These are phyloP conservation scores for Lunularia cruciata DNA, from an alignment of 225 moss, liverwort and hornwort species.

Conservation along the genomic window DNA sequence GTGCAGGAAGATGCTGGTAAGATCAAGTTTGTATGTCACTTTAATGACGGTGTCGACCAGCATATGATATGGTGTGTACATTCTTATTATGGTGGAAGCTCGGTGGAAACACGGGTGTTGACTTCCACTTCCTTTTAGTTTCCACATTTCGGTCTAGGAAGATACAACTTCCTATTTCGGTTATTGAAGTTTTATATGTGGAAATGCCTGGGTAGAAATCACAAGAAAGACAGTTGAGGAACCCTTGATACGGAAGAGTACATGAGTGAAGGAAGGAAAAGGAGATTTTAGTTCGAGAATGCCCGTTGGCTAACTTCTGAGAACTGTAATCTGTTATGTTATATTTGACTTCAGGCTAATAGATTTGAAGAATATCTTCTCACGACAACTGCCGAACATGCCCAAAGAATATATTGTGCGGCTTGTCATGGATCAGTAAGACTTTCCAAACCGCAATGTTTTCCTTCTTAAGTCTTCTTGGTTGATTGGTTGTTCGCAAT, in stretches of 20 bases:
- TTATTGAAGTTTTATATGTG: too few relatives aligned
- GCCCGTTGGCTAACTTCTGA: too few relatives aligned
- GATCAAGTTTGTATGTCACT: slow-evolving; percentile 90
- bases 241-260: too few relatives aligned
- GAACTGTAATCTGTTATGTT: too few relatives aligned
- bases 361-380: slow-evolving; percentile 95
- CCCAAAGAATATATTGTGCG: slow-evolving; percentile 98
- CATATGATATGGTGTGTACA: slow-evolving; percentile 89
- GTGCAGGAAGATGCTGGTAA: slow-evolving; percentile 89
- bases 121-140: background rate
- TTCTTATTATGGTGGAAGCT: background rate
- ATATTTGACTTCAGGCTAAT: slow-evolving; percentile 72
- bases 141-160: too few relatives aligned
- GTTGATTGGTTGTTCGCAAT: background rate
- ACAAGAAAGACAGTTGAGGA: too few relatives aligned
- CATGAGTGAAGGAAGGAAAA: too few relatives aligned
- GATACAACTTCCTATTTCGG: too few relatives aligned
- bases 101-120: background rate
- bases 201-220: too few relatives aligned
- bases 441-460: slow-evolving; percentile 1
- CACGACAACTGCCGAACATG: slow-evolving; percentile 98
- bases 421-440: slow-evolving; percentile 96
- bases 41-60: slow-evolving; percentile 84
- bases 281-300: too few relatives aligned
- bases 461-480: background rate